A percentile compares a stretch with the other conserved stretches of the same genome.
Evolutionary conservation across 306 rosid species (phyloP).

Genomic region (Purshia tridentata): DNA sequence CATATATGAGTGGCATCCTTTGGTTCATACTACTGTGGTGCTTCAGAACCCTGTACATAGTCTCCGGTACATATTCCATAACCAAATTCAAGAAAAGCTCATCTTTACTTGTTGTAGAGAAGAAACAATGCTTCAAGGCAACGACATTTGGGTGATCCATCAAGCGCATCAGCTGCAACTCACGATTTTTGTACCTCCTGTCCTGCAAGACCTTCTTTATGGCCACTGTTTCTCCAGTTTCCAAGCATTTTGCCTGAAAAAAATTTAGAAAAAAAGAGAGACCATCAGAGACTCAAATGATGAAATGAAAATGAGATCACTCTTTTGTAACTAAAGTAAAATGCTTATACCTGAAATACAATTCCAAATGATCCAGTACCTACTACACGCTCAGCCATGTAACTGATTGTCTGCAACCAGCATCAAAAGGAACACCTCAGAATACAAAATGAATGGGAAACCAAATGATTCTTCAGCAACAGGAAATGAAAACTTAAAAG

Average conservation of each 20-base stretch:
- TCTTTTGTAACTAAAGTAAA: constrained; percentile 8
- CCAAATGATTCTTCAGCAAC: constrained; percentile 1
- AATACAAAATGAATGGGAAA: constrained; percentile 19
- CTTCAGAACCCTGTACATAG: constrained; percentile 72
- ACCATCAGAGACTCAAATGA: constrained; percentile 29
- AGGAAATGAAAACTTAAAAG: background rate
- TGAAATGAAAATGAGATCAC: constrained; percentile 12
- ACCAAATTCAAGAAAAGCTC: constrained; percentile 89
- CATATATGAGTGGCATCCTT: constrained; percentile 90
- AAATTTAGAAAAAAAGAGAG: background rate
- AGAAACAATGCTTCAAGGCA: constrained; percentile 82
- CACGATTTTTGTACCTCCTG: constrained; percentile 85
- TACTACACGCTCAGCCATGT: constrained; percentile 96
- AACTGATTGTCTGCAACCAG: constrained; percentile 80
- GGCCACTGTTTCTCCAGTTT: constrained; percentile 82
- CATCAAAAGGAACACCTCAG: constrained; percentile 30
- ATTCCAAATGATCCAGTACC: constrained; percentile 97
- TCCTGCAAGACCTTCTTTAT: constrained; percentile 96
- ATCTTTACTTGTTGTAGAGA: constrained; percentile 78
- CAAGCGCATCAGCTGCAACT: constrained; percentile 89
- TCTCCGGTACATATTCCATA: constrained; percentile 94
- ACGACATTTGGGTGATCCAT: constrained; percentile 94
- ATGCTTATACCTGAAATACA: constrained; percentile 76
- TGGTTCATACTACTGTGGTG: constrained; percentile 79
- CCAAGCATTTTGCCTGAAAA: constrained; percentile 85